Evolutionary conservation across 2,329 filamentous ascomycete genomes (phyloP).

Genomic region (Ophiostoma piceae): DNA sequence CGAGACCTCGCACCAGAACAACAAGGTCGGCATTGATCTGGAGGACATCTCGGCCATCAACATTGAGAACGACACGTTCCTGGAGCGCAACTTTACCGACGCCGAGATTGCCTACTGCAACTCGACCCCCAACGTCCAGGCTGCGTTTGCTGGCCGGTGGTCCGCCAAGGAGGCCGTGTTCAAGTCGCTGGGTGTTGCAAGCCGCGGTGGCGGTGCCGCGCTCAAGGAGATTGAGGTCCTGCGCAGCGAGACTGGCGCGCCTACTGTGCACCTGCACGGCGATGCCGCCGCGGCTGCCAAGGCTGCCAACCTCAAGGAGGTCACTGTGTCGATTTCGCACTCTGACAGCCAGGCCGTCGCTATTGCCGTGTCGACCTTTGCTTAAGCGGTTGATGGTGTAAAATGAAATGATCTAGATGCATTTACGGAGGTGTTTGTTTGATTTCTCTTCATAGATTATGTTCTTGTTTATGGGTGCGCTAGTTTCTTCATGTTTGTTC

Average conservation of each 20-base stretch:
- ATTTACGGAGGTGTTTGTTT: constrained; percentile 16
- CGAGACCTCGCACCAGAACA: constrained; percentile 50
- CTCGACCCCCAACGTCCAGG: constrained; percentile 60
- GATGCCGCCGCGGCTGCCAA: constrained; percentile 78
- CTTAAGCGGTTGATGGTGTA: background rate
- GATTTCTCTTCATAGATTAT: background rate
- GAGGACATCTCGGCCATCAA: constrained; percentile 85
- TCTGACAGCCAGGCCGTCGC: constrained; percentile 91
- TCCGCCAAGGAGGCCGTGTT: constrained; percentile 98
- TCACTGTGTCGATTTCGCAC: constrained; percentile 93
- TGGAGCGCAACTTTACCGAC: constrained; percentile 89
- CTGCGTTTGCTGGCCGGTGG: constrained; percentile 93
- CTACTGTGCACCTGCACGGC: constrained; percentile 77
- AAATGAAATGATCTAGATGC: constrained; percentile 8
- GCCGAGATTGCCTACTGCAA: constrained; percentile 82
- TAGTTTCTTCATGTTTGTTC: constrained; percentile 2
- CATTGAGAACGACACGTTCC: constrained; percentile 87
- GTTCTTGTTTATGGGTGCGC: background rate
- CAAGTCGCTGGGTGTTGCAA: constrained; percentile 84
- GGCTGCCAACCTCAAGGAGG: constrained; percentile 77
- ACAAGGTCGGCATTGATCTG: constrained; percentile 88
- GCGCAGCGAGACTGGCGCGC: constrained; percentile 74
- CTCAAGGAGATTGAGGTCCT: constrained; percentile 93
- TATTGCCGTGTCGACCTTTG: constrained; percentile 76
- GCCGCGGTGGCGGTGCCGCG: constrained; percentile 81